Conservation (phyloP, 2,329 filamentous ascomycete species). For the Nigrospora osmanthi region DNA sequence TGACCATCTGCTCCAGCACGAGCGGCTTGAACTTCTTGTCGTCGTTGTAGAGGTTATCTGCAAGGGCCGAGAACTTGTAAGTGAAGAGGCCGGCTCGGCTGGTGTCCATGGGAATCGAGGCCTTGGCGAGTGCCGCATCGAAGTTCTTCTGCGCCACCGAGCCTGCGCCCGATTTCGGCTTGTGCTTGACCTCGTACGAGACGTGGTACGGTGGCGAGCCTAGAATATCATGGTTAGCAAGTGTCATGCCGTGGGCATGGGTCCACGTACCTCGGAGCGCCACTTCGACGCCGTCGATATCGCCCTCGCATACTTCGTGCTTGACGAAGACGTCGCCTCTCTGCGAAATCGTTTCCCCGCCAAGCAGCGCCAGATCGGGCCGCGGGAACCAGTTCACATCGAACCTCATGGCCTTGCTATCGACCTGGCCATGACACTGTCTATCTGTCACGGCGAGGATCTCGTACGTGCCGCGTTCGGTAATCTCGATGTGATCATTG, state of each 20-base stretch:
- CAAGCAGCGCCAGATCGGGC: constrained; percentile 61
- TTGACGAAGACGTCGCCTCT: constrained; percentile 56
- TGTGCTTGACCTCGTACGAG: constrained; percentile 72
- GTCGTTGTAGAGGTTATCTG: constrained; percentile 79
- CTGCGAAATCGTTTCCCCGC: constrained; percentile 51
- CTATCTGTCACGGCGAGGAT: constrained; percentile 70
- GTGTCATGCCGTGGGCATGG: neutral
- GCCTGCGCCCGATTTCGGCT: constrained; percentile 56
- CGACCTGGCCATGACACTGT: constrained; percentile 75
- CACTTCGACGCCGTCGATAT: constrained; percentile 83
- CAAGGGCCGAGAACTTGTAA: constrained; percentile 77
- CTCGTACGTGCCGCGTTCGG: constrained; percentile 67
- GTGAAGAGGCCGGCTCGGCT: constrained; percentile 73
- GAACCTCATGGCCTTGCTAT: constrained; percentile 66
- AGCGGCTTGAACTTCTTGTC: constrained; percentile 60
- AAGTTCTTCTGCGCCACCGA: constrained; percentile 63
- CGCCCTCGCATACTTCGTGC: constrained; percentile 84
- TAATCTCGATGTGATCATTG: constrained; percentile 65
- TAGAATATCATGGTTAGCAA: constrained; percentile 20
- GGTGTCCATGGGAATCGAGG: constrained; percentile 81
- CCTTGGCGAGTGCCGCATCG: constrained; percentile 67
- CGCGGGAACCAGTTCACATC: constrained; percentile 79
- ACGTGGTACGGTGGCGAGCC: constrained; percentile 75
- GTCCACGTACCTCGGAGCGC: constrained; percentile 58
- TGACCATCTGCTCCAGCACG: constrained; percentile 72